Conservation (phyloP, 169 alveolate genomes). For the Cryptosporidium viatorum region DNA sequence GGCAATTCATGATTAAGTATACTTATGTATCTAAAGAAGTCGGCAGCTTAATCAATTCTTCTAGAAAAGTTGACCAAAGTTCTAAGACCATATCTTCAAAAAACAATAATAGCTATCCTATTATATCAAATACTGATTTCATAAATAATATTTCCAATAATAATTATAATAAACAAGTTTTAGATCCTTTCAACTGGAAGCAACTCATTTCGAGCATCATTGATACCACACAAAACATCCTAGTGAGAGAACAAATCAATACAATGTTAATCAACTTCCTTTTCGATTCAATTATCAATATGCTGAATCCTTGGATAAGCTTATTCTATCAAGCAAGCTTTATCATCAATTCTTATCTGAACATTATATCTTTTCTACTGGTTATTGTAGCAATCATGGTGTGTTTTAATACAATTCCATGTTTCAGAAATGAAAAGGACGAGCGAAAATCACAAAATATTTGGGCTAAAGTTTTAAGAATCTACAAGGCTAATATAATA, state of each 20-base stretch:
- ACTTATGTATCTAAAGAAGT: background rate
- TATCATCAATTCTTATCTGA: slow-evolving; percentile 46
- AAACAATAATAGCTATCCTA: background rate
- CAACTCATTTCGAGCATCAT: slow-evolving; percentile 14
- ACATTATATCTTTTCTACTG: slow-evolving; percentile 31
- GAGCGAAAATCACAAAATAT: background rate
- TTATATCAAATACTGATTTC: background rate
- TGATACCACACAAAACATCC: slow-evolving; percentile 26
- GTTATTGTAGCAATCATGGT: slow-evolving; percentile 33
- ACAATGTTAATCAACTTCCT: slow-evolving; percentile 40
- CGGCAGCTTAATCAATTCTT: background rate
- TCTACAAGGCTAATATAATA: slow-evolving; percentile 27
- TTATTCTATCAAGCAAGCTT: slow-evolving; percentile 50
- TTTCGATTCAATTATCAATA: slow-evolving; percentile 15
- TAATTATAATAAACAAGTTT: background rate
- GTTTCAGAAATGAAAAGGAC: slow-evolving; percentile 37
- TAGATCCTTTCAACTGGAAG: slow-evolving; percentile 43
- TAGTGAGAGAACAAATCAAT: slow-evolving; percentile 49
- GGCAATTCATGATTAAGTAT: slow-evolving; percentile 24
- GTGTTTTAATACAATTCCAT: slow-evolving; percentile 55
- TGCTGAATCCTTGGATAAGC: slow-evolving; percentile 53
- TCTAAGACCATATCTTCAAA: background rate
- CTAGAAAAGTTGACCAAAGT: background rate
- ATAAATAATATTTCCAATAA: background rate
- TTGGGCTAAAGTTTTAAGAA: slow-evolving; percentile 25